Evolutionary conservation across 129 eudicot genomes (phyloP).

Genomic region (Tagetes patula): DNA sequence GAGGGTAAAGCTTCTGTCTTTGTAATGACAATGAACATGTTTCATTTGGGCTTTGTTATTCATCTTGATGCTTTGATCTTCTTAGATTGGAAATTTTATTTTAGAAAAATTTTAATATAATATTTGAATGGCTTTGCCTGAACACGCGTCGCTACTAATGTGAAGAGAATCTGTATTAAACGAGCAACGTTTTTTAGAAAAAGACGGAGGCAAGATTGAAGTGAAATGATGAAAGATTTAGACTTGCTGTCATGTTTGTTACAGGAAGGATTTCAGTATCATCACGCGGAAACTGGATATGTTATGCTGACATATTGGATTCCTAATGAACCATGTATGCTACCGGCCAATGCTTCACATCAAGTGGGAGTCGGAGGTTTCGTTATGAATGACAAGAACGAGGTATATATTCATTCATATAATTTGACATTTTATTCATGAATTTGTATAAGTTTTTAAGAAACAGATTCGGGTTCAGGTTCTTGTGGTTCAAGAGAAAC

Average conservation of each 20-base stretch:
- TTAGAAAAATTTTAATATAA: no score
- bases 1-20: conserved; percentile 39
- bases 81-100: neutral
- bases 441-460: neutral
- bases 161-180: no score
- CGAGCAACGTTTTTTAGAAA: neutral
- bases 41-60: neutral
- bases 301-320: conserved; percentile 95
- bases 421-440: neutral
- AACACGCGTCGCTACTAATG: no score
- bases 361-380: conserved; percentile 92
- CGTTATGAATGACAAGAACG: conserved; percentile 67
- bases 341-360: conserved; percentile 90
- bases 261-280: conserved; percentile 87
- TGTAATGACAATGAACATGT: neutral
- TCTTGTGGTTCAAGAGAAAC: conserved; percentile 89
- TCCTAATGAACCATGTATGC: conserved; percentile 76
- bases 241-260: neutral
- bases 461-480: conserved; percentile 44
- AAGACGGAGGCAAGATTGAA: no score
- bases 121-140: no score
- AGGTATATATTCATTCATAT: conserved; percentile 38
- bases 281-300: conserved; percentile 78
- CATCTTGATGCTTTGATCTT: neutral
- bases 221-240: neutral